Percentiles rank a stretch among this genome's conserved stretches.
Evolutionary conservation across 352 stramenopile species (phyloP).

Genomic region (Thalassiosira exigua): DNA sequence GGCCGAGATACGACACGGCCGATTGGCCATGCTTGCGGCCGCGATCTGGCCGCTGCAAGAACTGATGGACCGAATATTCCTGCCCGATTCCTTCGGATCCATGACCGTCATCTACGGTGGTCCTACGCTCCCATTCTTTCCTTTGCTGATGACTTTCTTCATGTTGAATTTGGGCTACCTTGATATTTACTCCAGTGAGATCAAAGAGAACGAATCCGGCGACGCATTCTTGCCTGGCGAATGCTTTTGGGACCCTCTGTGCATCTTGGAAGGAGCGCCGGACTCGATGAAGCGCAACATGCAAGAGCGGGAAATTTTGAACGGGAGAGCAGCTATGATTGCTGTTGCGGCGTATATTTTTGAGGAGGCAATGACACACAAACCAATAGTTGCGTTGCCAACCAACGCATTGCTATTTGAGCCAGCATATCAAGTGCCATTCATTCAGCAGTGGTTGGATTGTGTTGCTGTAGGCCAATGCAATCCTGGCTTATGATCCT

Average conservation of each 20-base stretch:
- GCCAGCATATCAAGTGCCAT: conserved; percentile 76
- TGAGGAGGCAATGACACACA: conserved; percentile 74
- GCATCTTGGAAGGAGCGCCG: conserved; percentile 68
- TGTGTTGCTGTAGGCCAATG: conserved; percentile 55
- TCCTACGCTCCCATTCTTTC: conserved; percentile 74
- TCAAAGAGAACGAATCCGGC: conserved; percentile 81
- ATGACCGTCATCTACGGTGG: conserved; percentile 74
- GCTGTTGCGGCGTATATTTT: conserved; percentile 76
- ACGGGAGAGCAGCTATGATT: conserved; percentile 83
- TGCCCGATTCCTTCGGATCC: conserved; percentile 69
- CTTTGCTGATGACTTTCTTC: conserved; percentile 79
- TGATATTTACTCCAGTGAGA: conserved; percentile 77
- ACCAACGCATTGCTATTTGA: conserved; percentile 77
- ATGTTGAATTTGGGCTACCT: conserved; percentile 84
- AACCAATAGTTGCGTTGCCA: conserved; percentile 66
- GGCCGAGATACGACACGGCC: conserved; percentile 82
- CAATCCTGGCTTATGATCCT: conserved; percentile 14
- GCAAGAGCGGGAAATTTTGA: conserved; percentile 85
- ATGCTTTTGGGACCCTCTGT: conserved; percentile 84
- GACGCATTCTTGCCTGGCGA: conserved; percentile 83
- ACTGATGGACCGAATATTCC: conserved; percentile 78
- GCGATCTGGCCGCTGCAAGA: conserved; percentile 84
- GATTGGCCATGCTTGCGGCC: conserved; percentile 83
- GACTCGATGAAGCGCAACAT: conserved; percentile 83
- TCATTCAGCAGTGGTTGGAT: conserved; percentile 80